These are phyloP conservation scores for Podaxis sp. DNA, from an alignment of 768 basidiomycete genomes.

Conservation along the genomic window DNA sequence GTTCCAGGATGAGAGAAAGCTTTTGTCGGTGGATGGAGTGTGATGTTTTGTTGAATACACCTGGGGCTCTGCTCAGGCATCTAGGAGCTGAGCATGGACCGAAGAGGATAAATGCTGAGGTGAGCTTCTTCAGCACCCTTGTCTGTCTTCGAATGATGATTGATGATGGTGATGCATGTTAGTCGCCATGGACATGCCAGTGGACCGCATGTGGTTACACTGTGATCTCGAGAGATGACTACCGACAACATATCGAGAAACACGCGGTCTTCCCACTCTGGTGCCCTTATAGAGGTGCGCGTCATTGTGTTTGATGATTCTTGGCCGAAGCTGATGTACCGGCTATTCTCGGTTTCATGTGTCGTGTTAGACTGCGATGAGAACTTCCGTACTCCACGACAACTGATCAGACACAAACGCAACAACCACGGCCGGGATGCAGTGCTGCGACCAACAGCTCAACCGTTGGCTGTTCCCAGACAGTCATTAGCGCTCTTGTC, in stretches of 20 bases:
- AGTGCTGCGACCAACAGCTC: constrained; percentile 36
- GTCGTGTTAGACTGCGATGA: constrained; percentile 45
- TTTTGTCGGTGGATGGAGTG: constrained; percentile 56
- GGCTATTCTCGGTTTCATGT: background rate
- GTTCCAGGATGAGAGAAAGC: constrained; percentile 33
- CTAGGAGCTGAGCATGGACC: constrained; percentile 34
- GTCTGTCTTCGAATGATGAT: background rate
- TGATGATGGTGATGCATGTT: constrained; percentile 9
- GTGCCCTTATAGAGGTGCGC: constrained; percentile 52
- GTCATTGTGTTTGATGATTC: background rate
- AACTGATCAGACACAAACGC: constrained; percentile 42
- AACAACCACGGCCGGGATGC: constrained; percentile 1
- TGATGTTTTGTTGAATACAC: constrained; percentile 49
- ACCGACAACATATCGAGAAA: constrained; percentile 42
- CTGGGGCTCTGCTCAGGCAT: constrained; percentile 46
- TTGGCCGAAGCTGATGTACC: constrained; percentile 14
- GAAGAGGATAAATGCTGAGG: constrained; percentile 14
- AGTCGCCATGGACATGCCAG: constrained; percentile 41
- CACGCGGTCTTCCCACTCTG: constrained; percentile 42
- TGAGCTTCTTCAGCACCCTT: constrained; percentile 8
- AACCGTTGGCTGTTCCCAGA: constrained; percentile 26
- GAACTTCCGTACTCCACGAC: constrained; percentile 39
- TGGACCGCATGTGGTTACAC: constrained; percentile 55
- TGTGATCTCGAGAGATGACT: constrained; percentile 31
- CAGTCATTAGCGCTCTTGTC: background rate